phyloP scores from a whole-genome alignment of 2,329 filamentous ascomycete species.

The Verticillium nubilum region DNA sequence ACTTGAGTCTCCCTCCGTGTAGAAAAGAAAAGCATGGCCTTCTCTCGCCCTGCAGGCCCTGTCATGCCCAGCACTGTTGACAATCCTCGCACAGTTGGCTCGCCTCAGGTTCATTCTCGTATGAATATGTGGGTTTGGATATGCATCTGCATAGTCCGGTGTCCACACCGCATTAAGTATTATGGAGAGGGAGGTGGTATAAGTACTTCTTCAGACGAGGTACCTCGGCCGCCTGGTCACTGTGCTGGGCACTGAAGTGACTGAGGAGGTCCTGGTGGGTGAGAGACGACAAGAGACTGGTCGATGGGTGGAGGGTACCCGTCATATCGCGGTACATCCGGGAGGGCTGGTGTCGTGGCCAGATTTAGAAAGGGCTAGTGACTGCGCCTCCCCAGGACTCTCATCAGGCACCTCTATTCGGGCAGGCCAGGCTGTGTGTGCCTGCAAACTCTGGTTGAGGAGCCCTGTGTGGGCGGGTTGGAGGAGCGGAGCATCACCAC shows the following conservation, averaged over 20 bases:
- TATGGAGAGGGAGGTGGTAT: too few species aligned
- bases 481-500: neutral
- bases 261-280: neutral
- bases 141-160: conserved; percentile 3
- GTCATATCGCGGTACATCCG: conserved; percentile 10
- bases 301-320: conserved; percentile 6
- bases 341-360: neutral
- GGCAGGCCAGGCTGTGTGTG: neutral
- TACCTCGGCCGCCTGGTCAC: neutral
- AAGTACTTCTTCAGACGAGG: neutral
- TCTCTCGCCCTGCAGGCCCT: neutral
- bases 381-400: neutral
- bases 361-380: conserved; percentile 32
- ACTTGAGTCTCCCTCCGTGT: neutral
- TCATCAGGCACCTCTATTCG: neutral
- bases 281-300: conserved; percentile 2
- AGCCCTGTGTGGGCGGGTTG: neutral
- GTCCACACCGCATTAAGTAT: conserved; percentile 1
- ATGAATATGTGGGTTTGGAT: neutral
- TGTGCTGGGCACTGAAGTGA: too few species aligned
- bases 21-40: neutral
- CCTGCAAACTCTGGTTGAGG: neutral
- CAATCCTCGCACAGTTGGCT: neutral
- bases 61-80: neutral
- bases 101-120: neutral